These are phyloP conservation scores for Cryptococcus sp. DNA, from an alignment of 1,284 basidiomycete genomes.

Conservation along the genomic window DNA sequence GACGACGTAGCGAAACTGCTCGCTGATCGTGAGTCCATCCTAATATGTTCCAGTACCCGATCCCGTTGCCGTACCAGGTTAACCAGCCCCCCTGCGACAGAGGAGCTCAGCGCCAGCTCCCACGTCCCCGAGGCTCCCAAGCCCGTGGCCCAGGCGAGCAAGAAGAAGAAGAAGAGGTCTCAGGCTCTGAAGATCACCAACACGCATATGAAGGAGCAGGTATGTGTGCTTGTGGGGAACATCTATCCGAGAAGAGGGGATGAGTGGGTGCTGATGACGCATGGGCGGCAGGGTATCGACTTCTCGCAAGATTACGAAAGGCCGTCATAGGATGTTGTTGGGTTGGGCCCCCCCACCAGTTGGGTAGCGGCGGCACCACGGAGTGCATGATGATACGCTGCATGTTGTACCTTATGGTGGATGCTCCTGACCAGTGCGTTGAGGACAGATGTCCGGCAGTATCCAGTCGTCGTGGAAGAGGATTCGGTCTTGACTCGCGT, in stretches of 20 bases:
- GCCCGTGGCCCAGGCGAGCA: slow-evolving; percentile 17
- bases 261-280: background rate
- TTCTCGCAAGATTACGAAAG: slow-evolving; percentile 48
- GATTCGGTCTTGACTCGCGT: too few species aligned
- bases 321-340: slow-evolving; percentile 10
- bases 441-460: too few species aligned
- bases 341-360: too few species aligned
- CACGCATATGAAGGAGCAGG: slow-evolving; percentile 47
- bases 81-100: slow-evolving; percentile 11
- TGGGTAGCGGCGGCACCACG: too few species aligned
- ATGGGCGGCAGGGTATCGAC: slow-evolving; percentile 42
- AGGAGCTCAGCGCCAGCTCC: slow-evolving; percentile 38
- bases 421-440: too few species aligned
- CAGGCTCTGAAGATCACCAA: slow-evolving; percentile 48
- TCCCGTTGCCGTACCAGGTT: background rate
- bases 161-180: slow-evolving; percentile 43
- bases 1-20: slow-evolving; percentile 48
- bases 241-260: background rate
- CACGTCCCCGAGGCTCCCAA: slow-evolving; percentile 23
- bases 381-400: too few species aligned
- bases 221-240: slow-evolving; percentile 16
- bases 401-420: too few species aligned
- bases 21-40: slow-evolving; percentile 26
- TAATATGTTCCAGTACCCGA: background rate
- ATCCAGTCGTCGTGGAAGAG: too few species aligned